These are phyloP conservation scores for Gnomoniopsis sp. DNA, from an alignment of 2,329 filamentous ascomycete genomes.

Conservation along the genomic window DNA sequence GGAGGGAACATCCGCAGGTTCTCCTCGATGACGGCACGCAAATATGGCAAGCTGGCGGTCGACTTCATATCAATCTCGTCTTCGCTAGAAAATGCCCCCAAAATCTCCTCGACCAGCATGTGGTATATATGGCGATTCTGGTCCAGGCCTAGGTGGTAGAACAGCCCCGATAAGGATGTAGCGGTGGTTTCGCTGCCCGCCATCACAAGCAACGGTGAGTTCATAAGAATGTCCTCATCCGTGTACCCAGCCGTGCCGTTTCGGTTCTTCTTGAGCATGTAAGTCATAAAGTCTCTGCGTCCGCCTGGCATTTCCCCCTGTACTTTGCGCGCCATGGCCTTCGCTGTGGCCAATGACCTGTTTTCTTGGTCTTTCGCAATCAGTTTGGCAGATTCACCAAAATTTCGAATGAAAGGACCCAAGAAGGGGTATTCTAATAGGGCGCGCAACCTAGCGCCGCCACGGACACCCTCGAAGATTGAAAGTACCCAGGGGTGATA, in stretches of 20 bases:
- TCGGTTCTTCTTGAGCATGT: constrained; percentile 16
- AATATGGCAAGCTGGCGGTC: constrained; percentile 56
- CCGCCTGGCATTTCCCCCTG: constrained; percentile 7
- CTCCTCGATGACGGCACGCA: constrained; percentile 75
- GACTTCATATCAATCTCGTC: constrained; percentile 24
- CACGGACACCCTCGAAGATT: constrained; percentile 5
- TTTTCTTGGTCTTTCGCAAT: constrained; percentile 4
- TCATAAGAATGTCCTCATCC: constrained; percentile 10
- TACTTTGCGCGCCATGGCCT: constrained; percentile 2
- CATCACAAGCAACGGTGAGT: constrained; percentile 28
- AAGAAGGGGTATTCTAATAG: not conserved
- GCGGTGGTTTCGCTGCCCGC: constrained; percentile 47
- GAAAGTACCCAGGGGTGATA: constrained; percentile 21
- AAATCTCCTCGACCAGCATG: constrained; percentile 25
- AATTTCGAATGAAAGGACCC: not conserved
- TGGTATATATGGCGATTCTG: constrained; percentile 22
- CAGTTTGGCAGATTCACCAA: not conserved
- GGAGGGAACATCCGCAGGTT: constrained; percentile 57
- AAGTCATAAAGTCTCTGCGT: constrained; percentile 20
- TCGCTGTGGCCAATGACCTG: not conserved
- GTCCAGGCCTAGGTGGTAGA: constrained; percentile 25
- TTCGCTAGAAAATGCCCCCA: constrained; percentile 22
- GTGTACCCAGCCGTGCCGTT: constrained; percentile 1
- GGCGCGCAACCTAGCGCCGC: not conserved
- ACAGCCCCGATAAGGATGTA: constrained; percentile 31